A percentile compares a stretch with the other conserved stretches of the same genome.
Conservation (phyloP, 2,329 filamentous ascomycete species). For the Arthrinium phaeospermum region DNA sequence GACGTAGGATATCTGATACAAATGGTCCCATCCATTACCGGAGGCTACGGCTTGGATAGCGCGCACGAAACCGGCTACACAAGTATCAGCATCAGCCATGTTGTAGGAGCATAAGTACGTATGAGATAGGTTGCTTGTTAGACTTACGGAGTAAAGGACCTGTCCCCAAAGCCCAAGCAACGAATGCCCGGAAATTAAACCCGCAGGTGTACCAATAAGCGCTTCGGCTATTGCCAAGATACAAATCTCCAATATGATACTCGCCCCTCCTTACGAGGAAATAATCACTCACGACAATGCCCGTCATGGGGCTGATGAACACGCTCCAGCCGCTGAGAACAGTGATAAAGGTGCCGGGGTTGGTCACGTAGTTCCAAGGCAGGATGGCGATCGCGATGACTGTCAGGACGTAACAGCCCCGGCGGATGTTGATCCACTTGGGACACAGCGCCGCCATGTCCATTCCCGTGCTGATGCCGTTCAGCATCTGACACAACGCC, state of each 20-base stretch:
- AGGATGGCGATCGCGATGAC: slow-evolving; percentile 47
- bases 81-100: not conserved
- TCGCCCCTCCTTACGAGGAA: slow-evolving; percentile 46
- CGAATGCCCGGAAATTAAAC: slow-evolving; percentile 50
- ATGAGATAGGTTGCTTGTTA: too few relatives aligned
- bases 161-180: slow-evolving; percentile 46
- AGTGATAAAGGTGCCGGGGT: slow-evolving; percentile 48
- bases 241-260: slow-evolving; percentile 52
- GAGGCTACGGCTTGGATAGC: slow-evolving; percentile 29
- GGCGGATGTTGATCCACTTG: slow-evolving; percentile 53
- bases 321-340: slow-evolving; percentile 42
- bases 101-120: too few relatives aligned
- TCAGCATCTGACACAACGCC: slow-evolving; percentile 36
- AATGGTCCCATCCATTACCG: slow-evolving; percentile 38
- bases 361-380: slow-evolving; percentile 53
- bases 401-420: slow-evolving; percentile 50
- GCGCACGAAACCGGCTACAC: slow-evolving; percentile 35
- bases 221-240: slow-evolving; percentile 39
- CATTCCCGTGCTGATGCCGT: slow-evolving; percentile 45
- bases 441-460: slow-evolving; percentile 53
- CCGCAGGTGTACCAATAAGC: slow-evolving; percentile 52
- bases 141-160: slow-evolving; percentile 38
- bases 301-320: slow-evolving; percentile 55
- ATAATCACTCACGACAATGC: slow-evolving; percentile 52
- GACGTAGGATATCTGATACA: slow-evolving; percentile 38